Evolutionary conservation across 176 grass and related monocot genomes (phyloP), one percentile per base, ranked within the genome.

Genomic region (Hsuehochloa calcarea): DNA sequence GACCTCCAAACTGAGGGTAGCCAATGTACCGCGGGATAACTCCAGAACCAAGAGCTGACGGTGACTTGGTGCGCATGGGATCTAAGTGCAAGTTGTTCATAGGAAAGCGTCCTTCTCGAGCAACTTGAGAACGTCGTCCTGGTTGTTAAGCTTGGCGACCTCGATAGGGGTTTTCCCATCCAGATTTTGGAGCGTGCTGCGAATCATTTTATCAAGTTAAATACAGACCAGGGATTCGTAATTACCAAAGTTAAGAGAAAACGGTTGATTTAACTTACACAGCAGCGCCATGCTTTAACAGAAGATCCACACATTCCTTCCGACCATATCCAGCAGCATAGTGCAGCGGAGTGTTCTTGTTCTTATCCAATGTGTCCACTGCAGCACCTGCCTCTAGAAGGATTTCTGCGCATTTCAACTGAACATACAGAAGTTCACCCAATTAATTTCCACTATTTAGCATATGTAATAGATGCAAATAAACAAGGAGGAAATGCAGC

Each of bases 91-190:
- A 3, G 43, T 11, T 45, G 10, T 45, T 45, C 43, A 45, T 12
- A 97, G 86, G 79, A 97, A 97, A 27, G 35, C 92, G 10, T 97
- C 92, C 89, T 93, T 94, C 82, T 95, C 95, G 27, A 97, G 90
- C 70, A 95, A 73, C 89, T 83, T 97, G 38, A 97, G 82, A 31
- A 91, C 95, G 49, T 97, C 95, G 0, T 91, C 86, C 84, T 97
- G 95, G 49, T 93, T 91, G 78, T 97, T 97, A 78, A 97, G 90
- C 88, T 91, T 97, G 27, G 95, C 92, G 11, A 97, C 95, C 4
- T 97, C 95, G 16, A 93, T 92, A 25, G 95, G 92, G 8, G 92
- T 94, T 61, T 97, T 97, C 38, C 95, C 95, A 29, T 97, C 95
- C 90, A 91, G 51, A 85, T 97, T 97, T 81, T 92, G 88, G 63